Conservation (phyloP, 2,329 filamentous ascomycete species). For the Alternaria ventricosa region DNA sequence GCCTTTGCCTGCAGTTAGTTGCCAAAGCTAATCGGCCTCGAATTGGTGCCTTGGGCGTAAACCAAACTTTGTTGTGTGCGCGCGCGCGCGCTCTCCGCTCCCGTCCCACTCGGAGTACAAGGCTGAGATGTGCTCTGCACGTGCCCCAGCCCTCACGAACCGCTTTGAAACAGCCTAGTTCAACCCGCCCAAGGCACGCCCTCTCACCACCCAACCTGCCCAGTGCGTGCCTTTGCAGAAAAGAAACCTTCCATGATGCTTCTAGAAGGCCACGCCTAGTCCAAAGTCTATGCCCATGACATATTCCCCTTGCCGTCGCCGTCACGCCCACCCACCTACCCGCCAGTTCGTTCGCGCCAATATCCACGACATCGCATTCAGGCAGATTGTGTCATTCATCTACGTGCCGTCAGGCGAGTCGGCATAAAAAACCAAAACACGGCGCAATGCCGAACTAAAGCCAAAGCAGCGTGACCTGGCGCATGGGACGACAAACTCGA, state of each 20-base stretch:
- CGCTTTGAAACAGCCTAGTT: slow-evolving; percentile 23
- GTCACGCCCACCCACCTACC: slow-evolving; percentile 14
- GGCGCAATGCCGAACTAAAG: slow-evolving; percentile 13
- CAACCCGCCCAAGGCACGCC: slow-evolving; percentile 4
- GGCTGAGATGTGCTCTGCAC: slow-evolving; percentile 2
- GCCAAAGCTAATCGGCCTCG: background rate
- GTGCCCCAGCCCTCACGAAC: slow-evolving; percentile 9
- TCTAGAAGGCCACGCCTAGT: slow-evolving; percentile 18
- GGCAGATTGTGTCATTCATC: slow-evolving; percentile 12
- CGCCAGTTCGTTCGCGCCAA: slow-evolving; percentile 10
- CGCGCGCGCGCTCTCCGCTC: background rate
- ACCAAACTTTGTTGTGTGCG: background rate
- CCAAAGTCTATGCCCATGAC: slow-evolving; percentile 7
- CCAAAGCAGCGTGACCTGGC: slow-evolving; percentile 18
- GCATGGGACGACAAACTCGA: slow-evolving; percentile 8
- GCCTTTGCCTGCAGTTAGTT: background rate
- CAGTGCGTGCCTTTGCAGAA: background rate
- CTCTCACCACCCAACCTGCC: slow-evolving; percentile 4
- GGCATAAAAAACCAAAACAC: slow-evolving; percentile 18
- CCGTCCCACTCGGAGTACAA: slow-evolving; percentile 3
- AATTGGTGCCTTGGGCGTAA: background rate
- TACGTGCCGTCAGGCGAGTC: background rate
- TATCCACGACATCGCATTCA: slow-evolving; percentile 16
- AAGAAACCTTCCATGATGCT: slow-evolving; percentile 14
- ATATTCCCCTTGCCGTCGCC: background rate